Base-by-base conservation (phyloP, 768 basidiomycete genomes). In the Gelatoporia subvermispora region DNA sequence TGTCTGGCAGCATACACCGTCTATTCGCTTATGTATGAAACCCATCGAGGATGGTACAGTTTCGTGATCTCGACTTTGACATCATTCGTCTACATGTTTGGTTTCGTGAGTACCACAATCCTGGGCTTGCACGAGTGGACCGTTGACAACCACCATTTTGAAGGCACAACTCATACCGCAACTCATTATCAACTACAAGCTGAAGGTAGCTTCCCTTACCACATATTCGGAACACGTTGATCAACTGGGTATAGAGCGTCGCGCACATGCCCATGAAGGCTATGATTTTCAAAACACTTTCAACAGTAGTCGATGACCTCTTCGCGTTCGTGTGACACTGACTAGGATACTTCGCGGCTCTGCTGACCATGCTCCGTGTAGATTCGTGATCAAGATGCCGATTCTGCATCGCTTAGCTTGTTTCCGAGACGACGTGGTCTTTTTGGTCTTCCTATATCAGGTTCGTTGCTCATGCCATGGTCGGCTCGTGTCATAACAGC, bases 201-300 rank as follows among this genome's bases (percentile, higher is more conserved):
- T 98, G 51, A 93, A 93, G 86, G 85, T 86, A 56, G 52, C 69
- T 61, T 44, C 24, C 31, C 48, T 56, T 18, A 48, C 11, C 41
- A 34, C n/a, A 1, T n/a, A 45, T 43, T 31, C 40, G 41, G 16
- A 17, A 20, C 39, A 28, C 8, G 36, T 41, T 56, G 35, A 49
- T 38, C 20, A 15, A 40, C 13, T 11, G 24, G 24, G 13, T 46
- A 22, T 70, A 93, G 87, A 92, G 87, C 65, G 93, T 96, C 31
- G 88, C 95, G 39, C 95, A 98, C 65, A 93, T 98, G 86, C 94
- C 94, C 17, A 94, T 96, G 86, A 96, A 94, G 66, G 88, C 94
- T 3, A 93, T 98, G 90, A 84, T 93, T 57, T 95, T 93, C 76
- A 96, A 95, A 72, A 84, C 88, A 1, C 74, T 95, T 50, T 87